phyloP scores from a whole-genome alignment of 1,139 yeast genomes.

The Pneumocystis wakefieldiae region DNA sequence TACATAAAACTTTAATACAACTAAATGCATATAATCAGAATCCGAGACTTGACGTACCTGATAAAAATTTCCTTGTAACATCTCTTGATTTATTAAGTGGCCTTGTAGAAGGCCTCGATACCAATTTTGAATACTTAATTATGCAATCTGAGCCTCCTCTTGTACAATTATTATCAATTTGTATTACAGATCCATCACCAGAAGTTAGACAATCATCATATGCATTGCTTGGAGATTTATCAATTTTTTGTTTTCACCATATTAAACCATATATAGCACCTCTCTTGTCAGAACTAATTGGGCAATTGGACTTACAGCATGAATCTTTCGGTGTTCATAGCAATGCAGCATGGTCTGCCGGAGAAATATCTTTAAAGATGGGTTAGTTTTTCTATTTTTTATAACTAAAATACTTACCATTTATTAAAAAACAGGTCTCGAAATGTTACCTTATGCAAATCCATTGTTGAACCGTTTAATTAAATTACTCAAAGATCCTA shows the following conservation, averaged over 20 bases:
- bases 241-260: constrained; percentile 45
- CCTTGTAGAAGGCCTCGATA: constrained; percentile 71
- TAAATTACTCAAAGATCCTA: constrained; percentile 43
- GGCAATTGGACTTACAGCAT: constrained; percentile 42
- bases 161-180: constrained; percentile 48
- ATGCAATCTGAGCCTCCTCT: constrained; percentile 28
- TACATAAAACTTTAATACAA: constrained; percentile 50
- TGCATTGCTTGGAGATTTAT: constrained; percentile 81
- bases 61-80: constrained; percentile 79
- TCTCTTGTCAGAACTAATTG: constrained; percentile 46
- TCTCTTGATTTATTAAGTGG: constrained; percentile 86
- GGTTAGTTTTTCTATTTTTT: constrained; percentile 17
- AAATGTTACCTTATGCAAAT: constrained; percentile 44
- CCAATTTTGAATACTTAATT: constrained; percentile 46
- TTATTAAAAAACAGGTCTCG: constrained; percentile 14
- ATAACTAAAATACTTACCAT: background rate
- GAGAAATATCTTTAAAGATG: constrained; percentile 62
- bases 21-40: constrained; percentile 53
- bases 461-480: constrained; percentile 49
- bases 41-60: constrained; percentile 62
- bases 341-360: constrained; percentile 88
- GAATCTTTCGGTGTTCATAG: constrained; percentile 53
- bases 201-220: constrained; percentile 89
- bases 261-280: constrained; percentile 43
- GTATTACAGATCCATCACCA: constrained; percentile 59